These are phyloP conservation scores for Backusella australiensis DNA, from an alignment of 192 early-diverging fungal genomes.

Conservation along the genomic window DNA sequence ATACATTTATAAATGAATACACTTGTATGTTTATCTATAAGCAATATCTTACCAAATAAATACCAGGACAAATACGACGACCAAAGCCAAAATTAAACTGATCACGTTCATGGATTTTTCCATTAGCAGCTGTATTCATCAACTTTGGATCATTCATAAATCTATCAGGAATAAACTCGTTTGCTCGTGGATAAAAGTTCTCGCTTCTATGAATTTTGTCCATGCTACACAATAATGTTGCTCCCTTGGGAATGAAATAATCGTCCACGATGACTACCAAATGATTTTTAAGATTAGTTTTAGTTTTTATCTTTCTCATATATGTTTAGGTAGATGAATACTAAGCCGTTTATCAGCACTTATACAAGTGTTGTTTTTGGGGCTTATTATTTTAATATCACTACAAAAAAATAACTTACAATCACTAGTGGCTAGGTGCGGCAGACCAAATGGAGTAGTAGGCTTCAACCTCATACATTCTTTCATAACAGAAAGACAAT, in stretches of 20 bases:
- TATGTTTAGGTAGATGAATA: not conserved
- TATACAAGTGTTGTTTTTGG: not conserved
- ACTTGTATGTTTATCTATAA: not conserved
- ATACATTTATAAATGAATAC: not conserved
- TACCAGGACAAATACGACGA: slow-evolving; percentile 17
- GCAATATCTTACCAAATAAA: slow-evolving; percentile 5
- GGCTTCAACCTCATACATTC: slow-evolving; percentile 24
- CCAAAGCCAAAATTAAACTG: slow-evolving; percentile 26
- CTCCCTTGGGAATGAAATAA: slow-evolving; percentile 48
- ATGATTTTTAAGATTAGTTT: not conserved
- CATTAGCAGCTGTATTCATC: slow-evolving; percentile 11
- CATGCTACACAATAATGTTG: slow-evolving; percentile 44
- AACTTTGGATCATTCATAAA: not conserved
- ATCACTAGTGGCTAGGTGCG: slow-evolving; percentile 13
- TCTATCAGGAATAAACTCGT: slow-evolving; percentile 51
- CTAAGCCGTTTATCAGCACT: not conserved
- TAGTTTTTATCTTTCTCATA: not conserved
- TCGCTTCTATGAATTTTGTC: slow-evolving; percentile 44
- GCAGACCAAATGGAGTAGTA: not conserved
- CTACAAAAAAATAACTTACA: not conserved
- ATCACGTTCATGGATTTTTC: slow-evolving; percentile 13
- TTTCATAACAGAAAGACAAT: slow-evolving; percentile 13
- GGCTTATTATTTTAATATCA: not conserved
- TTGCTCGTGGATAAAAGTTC: slow-evolving; percentile 38
- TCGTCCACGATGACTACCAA: slow-evolving; percentile 28